phyloP scores from a whole-genome alignment of 225 moss, liverwort and hornwort species.

The Pseudisothecium myosuroides region DNA sequence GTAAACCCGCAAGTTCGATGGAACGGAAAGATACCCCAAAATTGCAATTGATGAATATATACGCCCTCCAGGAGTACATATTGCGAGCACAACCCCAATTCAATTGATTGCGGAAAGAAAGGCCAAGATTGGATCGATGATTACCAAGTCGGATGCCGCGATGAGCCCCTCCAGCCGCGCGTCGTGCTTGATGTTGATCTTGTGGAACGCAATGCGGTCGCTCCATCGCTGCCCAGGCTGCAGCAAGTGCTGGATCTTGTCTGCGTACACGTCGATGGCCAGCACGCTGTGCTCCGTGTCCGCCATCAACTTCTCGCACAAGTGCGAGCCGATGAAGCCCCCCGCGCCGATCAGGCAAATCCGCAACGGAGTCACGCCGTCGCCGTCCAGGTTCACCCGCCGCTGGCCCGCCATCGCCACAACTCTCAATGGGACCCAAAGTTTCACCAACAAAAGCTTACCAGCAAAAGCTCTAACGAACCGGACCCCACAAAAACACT shows the following conservation, averaged over 20 bases:
- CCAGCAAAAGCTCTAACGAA: not conserved
- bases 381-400: constrained; percentile 34
- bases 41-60: not conserved
- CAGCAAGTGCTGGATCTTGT: constrained; percentile 55
- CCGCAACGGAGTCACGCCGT: constrained; percentile 7
- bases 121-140: not conserved
- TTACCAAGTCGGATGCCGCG: constrained; percentile 30
- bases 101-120: too few species aligned
- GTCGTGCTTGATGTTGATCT: constrained; percentile 49
- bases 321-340: constrained; percentile 62
- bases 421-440: not conserved
- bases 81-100: not conserved
- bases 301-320: constrained; percentile 52
- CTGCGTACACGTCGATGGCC: constrained; percentile 41
- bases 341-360: constrained; percentile 53
- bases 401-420: not conserved
- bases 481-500: not conserved
- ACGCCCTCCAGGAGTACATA: too few species aligned
- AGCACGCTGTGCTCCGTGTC: constrained; percentile 34
- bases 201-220: constrained; percentile 42
- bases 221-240: constrained; percentile 16
- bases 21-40: not conserved
- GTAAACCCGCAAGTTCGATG: too few species aligned
- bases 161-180: constrained; percentile 29
- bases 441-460: too few species aligned